Conservation (phyloP, 768 basidiomycete species). For the Lactifluus pinguis region DNA sequence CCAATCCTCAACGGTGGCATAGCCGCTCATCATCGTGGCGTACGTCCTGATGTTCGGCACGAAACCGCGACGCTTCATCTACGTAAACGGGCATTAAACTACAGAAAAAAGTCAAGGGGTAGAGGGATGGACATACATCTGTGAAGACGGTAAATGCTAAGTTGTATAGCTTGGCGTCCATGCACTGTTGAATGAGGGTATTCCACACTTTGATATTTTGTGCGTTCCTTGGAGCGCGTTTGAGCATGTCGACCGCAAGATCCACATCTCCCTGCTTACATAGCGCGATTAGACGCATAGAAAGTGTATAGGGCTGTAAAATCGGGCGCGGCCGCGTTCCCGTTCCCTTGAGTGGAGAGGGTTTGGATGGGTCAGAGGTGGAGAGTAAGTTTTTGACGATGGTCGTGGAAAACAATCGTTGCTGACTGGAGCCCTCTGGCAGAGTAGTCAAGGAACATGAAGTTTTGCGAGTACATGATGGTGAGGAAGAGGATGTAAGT, state of each 20-base stretch:
- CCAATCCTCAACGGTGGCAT: conserved; percentile 58
- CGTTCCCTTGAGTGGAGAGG: not conserved
- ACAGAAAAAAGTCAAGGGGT: not conserved
- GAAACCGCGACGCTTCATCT: conserved; percentile 86
- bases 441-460: not conserved
- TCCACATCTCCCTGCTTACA: conserved; percentile 48
- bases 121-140: conserved; percentile 41
- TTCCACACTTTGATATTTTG: conserved; percentile 77
- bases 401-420: not conserved
- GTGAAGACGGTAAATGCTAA: conserved; percentile 56
- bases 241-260: conserved; percentile 56
- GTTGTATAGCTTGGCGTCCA: conserved; percentile 48
- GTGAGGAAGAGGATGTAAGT: not conserved
- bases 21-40: conserved; percentile 58
- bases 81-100: not conserved
- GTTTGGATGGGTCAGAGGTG: not conserved
- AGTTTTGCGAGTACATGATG: not conserved
- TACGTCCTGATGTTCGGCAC: conserved; percentile 60
- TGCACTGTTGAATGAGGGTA: conserved; percentile 57
- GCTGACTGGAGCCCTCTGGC: not conserved
- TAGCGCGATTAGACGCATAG: conserved; percentile 47
- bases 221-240: conserved; percentile 59
- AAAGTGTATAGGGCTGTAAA: conserved; percentile 55
- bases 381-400: too few relatives aligned
- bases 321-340: not conserved